Percentiles rank a stretch among this genome's conserved stretches.
These are phyloP conservation scores for Verticillium tricorpus DNA, from an alignment of 2,329 filamentous ascomycete species.

Conservation along the genomic window DNA sequence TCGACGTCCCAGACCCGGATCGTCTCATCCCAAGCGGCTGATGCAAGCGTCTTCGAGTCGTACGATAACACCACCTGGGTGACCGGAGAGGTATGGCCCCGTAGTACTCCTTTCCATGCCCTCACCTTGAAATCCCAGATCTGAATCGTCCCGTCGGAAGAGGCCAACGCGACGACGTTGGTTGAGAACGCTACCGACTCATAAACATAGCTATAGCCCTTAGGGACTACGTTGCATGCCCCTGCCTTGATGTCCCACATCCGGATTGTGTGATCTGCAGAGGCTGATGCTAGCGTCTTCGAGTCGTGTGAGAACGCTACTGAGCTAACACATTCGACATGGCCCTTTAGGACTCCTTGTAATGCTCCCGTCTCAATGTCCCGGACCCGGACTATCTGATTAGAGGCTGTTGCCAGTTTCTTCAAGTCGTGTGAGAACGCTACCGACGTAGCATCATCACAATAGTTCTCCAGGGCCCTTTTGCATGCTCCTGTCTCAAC, in stretches of 20 bases:
- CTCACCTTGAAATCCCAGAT: constrained; percentile 4
- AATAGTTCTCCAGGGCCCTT: no score
- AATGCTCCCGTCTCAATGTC: no score
- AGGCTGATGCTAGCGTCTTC: constrained; percentile 11
- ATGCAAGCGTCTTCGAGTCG: no score
- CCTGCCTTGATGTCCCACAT: constrained; percentile 9
- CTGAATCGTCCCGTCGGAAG: not conserved
- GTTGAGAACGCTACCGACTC: constrained; percentile 1
- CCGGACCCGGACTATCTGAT: no score
- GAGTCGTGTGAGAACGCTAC: constrained; percentile 15
- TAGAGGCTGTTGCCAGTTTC: no score
- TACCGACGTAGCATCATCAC: no score
- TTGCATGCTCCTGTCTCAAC: not conserved
- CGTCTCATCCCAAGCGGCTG: not conserved
- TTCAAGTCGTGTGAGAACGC: no score
- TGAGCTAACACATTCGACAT: not conserved
- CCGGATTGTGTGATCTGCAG: constrained; percentile 8
- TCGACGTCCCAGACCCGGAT: no score
- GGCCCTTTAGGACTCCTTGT: no score
- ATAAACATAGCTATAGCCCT: not conserved
- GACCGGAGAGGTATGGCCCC: no score
- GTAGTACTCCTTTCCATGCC: no score
- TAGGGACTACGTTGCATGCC: not conserved
- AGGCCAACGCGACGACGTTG: constrained; percentile 3
- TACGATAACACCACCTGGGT: no score